Percentiles rank a stretch among this genome's conserved stretches.
Evolutionary conservation across 805 yeast genomes (phyloP).

Genomic region (Metschnikowia lunata): DNA sequence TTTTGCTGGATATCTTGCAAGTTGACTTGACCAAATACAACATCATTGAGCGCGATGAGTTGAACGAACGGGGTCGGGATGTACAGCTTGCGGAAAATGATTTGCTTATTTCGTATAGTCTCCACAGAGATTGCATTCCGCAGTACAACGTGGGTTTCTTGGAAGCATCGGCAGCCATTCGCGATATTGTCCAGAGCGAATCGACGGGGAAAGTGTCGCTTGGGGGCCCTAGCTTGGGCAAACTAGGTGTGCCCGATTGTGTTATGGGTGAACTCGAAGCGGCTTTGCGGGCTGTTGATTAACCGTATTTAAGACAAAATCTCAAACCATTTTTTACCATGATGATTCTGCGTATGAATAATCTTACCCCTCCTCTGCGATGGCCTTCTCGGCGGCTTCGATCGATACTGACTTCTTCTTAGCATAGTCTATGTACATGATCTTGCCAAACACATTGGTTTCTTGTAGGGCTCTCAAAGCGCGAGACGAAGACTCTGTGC

Average conservation of each 20-base stretch:
- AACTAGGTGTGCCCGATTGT: slow-evolving; percentile 86
- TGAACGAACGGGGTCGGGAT: slow-evolving; percentile 7
- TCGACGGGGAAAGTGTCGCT: slow-evolving; percentile 43
- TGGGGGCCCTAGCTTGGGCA: slow-evolving; percentile 77
- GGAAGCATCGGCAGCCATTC: slow-evolving; percentile 34
- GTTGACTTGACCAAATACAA: slow-evolving; percentile 22
- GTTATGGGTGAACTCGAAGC: slow-evolving; percentile 58
- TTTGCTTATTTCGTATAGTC: slow-evolving; percentile 29
- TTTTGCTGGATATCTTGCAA: slow-evolving; percentile 22
- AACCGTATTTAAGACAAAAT: too few species aligned
- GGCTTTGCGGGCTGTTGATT: slow-evolving; percentile 31
- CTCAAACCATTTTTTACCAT: too few species aligned
- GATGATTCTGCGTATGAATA: too few species aligned
- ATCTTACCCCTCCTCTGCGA: slow-evolving; percentile 7
- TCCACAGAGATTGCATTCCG: slow-evolving; percentile 61
- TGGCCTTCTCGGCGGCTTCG: slow-evolving; percentile 11
- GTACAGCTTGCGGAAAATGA: slow-evolving; percentile 22
- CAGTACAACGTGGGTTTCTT: slow-evolving; percentile 70
- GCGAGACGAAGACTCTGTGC: slow-evolving; percentile 44
- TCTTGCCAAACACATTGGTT: slow-evolving; percentile 49
- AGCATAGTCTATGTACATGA: slow-evolving; percentile 36
- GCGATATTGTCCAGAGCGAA: slow-evolving; percentile 27
- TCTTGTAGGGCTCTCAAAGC: slow-evolving; percentile 48
- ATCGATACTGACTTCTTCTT: slow-evolving; percentile 24
- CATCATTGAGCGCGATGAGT: slow-evolving; percentile 26